Base-by-base conservation (phyloP, 2,329 filamentous ascomycete genomes). In the Nothopassalora personata region DNA sequence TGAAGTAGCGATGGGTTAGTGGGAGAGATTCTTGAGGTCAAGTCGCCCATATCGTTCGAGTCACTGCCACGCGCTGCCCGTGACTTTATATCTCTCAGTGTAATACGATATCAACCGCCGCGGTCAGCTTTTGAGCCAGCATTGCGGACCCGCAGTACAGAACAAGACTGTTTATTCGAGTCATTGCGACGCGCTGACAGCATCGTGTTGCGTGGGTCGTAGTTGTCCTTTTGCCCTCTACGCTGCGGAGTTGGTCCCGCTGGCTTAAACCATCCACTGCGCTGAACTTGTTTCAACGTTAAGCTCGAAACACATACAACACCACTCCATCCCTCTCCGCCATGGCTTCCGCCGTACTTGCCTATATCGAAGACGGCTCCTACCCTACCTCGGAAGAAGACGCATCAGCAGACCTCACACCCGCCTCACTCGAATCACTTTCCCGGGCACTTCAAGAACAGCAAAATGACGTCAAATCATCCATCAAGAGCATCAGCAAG, bases 401-500 rank as follows among this genome's bases (percentile, higher is more conserved):
- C 56, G 76, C 81, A 61, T 79, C 82, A 6, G 78, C 82, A 30
- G 73, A 80, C 6, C 76, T 86, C 52, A 75, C 79, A 33, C 66
- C 79, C 10, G 73, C 73, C 57, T 75, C 77, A 51, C 73, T 86
- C 7, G 75, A 79, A 15, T 74, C 73, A 56, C 75, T 84, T 56
- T 71, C 83, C 67, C 73, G 78, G 55, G 74, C 78, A 33, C 76
- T 87, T 48, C 73, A 76, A 9, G 75, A 79, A 61, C 81, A 81
- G 11, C 78, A 79, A 59, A 75, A 83, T 57, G 75, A 81, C 54
- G 77, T 82, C 54, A 82, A 84, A 86, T 76, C 81, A 60, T 86
- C 95, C 67, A 88, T 97, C 59, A 87, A 86, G 64, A 74, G 79
- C 23, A 84, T 94, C 62, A 95, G 92, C 74, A 83, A 86, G 70